These are phyloP conservation scores for Capronia coronata DNA, from an alignment of 2,329 filamentous ascomycete genomes.

Conservation along the genomic window DNA sequence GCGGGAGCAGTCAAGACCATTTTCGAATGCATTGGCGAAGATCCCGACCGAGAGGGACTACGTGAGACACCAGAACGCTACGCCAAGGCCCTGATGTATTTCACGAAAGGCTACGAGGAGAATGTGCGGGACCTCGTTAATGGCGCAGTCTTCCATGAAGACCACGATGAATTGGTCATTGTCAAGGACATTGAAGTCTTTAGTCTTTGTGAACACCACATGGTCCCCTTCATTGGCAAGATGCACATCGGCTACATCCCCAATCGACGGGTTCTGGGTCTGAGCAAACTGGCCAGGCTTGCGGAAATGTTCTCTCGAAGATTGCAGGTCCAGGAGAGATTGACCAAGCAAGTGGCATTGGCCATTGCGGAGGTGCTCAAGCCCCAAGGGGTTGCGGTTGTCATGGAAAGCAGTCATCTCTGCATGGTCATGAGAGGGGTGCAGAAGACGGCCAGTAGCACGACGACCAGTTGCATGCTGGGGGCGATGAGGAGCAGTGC, in stretches of 20 bases:
- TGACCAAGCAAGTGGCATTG: slow-evolving; percentile 92
- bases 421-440: slow-evolving; percentile 99
- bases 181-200: slow-evolving; percentile 97
- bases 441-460: slow-evolving; percentile 77
- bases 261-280: slow-evolving; percentile 79
- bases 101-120: slow-evolving; percentile 95
- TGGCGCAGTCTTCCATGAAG: slow-evolving; percentile 88
- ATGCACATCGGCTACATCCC: slow-evolving; percentile 99
- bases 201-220: slow-evolving; percentile 91
- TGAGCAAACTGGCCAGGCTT: slow-evolving; percentile 91
- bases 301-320: slow-evolving; percentile 94
- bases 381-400: slow-evolving; percentile 89
- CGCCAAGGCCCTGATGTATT: slow-evolving; percentile 89
- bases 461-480: slow-evolving; percentile 95
- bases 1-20: slow-evolving; percentile 58
- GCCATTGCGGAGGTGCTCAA: slow-evolving; percentile 89
- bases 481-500: slow-evolving; percentile 88
- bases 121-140: slow-evolving; percentile 90
- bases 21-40: slow-evolving; percentile 60
- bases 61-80: slow-evolving; percentile 73
- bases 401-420: slow-evolving; percentile 93
- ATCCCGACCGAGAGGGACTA: slow-evolving; percentile 58
- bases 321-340: slow-evolving; percentile 89
- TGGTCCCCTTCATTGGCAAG: slow-evolving; percentile 95
- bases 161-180: slow-evolving; percentile 94